Conservation (phyloP, 2,329 filamentous ascomycete species). For the Ambrosiella xylebori region DNA sequence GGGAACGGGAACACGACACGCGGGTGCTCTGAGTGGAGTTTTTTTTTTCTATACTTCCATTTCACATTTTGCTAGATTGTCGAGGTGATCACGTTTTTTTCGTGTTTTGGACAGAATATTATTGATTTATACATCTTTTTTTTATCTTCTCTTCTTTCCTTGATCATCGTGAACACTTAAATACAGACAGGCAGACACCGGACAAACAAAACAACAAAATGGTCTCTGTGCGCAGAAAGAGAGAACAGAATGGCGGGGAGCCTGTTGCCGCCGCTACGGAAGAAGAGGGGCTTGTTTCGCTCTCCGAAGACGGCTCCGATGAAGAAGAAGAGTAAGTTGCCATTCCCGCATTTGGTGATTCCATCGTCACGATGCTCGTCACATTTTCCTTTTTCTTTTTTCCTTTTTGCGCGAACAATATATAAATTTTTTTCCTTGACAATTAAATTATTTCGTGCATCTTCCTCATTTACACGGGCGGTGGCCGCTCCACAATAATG, state of each 20-base stretch:
- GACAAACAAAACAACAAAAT: background rate
- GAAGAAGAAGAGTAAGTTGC: conserved; percentile 32
- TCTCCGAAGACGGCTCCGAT: conserved; percentile 33
- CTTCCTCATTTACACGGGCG: too few species aligned
- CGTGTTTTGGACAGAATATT: background rate
- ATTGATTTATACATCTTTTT: background rate
- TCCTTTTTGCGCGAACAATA: too few species aligned
- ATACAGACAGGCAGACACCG: background rate
- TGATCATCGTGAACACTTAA: background rate
- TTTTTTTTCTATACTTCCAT: too few species aligned
- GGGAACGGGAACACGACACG: too few species aligned
- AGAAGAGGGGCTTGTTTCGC: conserved; percentile 30
- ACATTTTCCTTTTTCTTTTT: too few species aligned
- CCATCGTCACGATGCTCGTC: too few species aligned
- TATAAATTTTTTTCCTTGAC: too few species aligned
- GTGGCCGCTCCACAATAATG: too few species aligned
- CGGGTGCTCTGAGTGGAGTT: too few species aligned
- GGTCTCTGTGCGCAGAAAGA: conserved; percentile 32
- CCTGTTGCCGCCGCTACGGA: conserved; percentile 22
- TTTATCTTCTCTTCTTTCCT: background rate
- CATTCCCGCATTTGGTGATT: background rate
- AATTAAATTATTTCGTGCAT: too few species aligned
- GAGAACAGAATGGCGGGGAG: conserved; percentile 30
- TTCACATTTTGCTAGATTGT: too few species aligned
- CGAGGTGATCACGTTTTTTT: too few species aligned